These are phyloP conservation scores for Phyllosticta capitalensis DNA, from an alignment of 2,329 filamentous ascomycete genomes.

Conservation along the genomic window DNA sequence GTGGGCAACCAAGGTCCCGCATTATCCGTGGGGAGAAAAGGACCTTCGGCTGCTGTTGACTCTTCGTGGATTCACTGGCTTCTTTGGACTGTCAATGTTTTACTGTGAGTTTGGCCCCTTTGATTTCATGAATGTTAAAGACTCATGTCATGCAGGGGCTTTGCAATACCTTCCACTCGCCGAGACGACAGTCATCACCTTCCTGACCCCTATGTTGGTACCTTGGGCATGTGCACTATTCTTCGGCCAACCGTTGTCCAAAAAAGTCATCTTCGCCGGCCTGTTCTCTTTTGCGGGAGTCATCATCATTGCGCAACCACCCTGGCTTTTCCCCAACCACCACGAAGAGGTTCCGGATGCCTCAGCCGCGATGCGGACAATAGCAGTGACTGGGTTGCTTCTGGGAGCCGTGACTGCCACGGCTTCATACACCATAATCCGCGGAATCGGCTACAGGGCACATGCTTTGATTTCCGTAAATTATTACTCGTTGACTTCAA, in stretches of 20 bases:
- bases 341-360: conserved; percentile 21
- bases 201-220: conserved; percentile 66
- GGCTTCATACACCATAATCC: conserved; percentile 62
- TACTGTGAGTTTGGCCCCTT: conserved; percentile 17
- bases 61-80: conserved; percentile 19
- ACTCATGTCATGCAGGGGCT: conserved; percentile 34
- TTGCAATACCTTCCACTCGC: conserved; percentile 70
- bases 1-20: conserved; percentile 45
- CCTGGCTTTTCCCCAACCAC: conserved; percentile 38
- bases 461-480: conserved; percentile 74
- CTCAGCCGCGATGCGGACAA: conserved; percentile 53
- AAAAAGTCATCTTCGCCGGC: conserved; percentile 64
- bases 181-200: conserved; percentile 80
- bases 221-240: conserved; percentile 71
- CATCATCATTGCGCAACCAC: conserved; percentile 67
- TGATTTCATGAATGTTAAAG: no score
- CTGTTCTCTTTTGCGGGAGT: conserved; percentile 67
- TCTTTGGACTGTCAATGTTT: conserved; percentile 20
- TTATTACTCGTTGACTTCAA: conserved; percentile 64
- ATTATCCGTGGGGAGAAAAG: conserved; percentile 18
- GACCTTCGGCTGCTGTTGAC: conserved; percentile 17
- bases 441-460: conserved; percentile 66
- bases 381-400: conserved; percentile 59
- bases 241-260: conserved; percentile 64
- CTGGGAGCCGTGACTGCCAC: conserved; percentile 66